Base-by-base conservation (phyloP, 2,329 filamentous ascomycete genomes). In the Sphaerulina musiva region DNA sequence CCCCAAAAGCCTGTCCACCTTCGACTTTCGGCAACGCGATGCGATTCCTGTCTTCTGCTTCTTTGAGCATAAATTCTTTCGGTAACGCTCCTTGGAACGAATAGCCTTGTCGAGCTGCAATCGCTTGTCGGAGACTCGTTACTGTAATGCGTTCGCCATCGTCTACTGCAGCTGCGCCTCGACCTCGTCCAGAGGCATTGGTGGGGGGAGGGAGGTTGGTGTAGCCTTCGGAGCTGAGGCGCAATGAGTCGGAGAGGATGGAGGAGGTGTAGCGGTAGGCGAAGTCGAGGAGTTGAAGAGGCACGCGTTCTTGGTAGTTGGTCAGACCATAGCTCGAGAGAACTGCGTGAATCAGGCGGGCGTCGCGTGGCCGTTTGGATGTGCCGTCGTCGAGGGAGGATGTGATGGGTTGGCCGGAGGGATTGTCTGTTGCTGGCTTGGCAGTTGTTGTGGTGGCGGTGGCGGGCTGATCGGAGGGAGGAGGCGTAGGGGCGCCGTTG, bases 261-360 rank as follows among this genome's bases (percentile, higher is more conserved):
- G 81, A 79, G 1, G 82, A 83, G 8, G 85, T 88, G 76, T 90
- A 87, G 38, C 88, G 83, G 78, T 93, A 93, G 46, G 88, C 86
- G 68, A 92, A 92, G 74, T 93, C 88, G 69, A 93, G 83, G 46
- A 93, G 83, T 55, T 91, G 83, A 0, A 92, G 80, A 0, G 88
- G 88, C 1, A 93, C 87, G 65, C 88, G 87, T 69, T 86, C 82
- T 70, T 92, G 87, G 76, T 89, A 93, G 40, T 84, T 79, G 4
- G 85, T 84, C 8, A 92, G 87, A 66, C 87, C 87, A 64, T 90
- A 85, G 6, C 85, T 86, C 17, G 84, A 85, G 46, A 93, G 82
- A 48, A 93, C 80, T 14, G 91, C 81, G 73, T 92, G 87, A 64
- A 93, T 82, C 11, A 89, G 82, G 65, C 87, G 84, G 12, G 85